Evolutionary conservation across 352 stramenopile genomes (phyloP), one percentile per base, ranked within the genome.

Genomic region (Phytophthora cactorum): DNA sequence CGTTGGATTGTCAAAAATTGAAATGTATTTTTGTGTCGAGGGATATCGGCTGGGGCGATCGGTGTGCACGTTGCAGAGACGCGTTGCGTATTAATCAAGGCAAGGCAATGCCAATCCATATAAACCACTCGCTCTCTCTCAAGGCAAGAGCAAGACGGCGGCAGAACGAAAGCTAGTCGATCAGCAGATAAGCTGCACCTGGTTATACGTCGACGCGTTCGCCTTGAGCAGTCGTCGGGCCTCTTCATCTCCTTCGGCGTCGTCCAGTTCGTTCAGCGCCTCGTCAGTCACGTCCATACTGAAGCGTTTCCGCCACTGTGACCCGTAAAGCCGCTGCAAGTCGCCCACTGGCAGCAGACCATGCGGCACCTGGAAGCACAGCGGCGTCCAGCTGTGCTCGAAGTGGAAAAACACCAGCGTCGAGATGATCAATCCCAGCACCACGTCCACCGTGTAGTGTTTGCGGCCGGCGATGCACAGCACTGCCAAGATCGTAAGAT

Each of bases 401-500:
- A 92, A 92, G 51, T 88, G 84, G 72, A 92, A 92, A 76, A 89
- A 92, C n/a, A 85, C 77, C 12, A 92, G 69, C 44, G 77, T 75
- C 27, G 82, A 82, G 43, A 92, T 74, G 39, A 92, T 75, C 17
- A 89, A 55, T 14, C 84, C 84, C 41, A 92, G 79, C 39, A 90
- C 81, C 5, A 92, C 78, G 63, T 92, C 84, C n/a, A 92, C 84
- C 5, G 84, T 90, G 69, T 92, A 92, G 62, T 92, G 84, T 56
- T 91, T 91, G 59, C 84, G 82, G 12, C 81, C 80, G 14, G 82
- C 75, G 53, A 92, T 83, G 49, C 81, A 90, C 15, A 92, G 64
- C 52, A 47, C 69, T 4, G 79, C 81, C 41, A 91, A 66, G 11
- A 84, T 63, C 27, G 75, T 32, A 29, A 92, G 49, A 63, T 92